Evolutionary conservation across 73 alveolate species (phyloP), one percentile per base, ranked within the genome.

Genomic region (Symbiodinium natans): DNA sequence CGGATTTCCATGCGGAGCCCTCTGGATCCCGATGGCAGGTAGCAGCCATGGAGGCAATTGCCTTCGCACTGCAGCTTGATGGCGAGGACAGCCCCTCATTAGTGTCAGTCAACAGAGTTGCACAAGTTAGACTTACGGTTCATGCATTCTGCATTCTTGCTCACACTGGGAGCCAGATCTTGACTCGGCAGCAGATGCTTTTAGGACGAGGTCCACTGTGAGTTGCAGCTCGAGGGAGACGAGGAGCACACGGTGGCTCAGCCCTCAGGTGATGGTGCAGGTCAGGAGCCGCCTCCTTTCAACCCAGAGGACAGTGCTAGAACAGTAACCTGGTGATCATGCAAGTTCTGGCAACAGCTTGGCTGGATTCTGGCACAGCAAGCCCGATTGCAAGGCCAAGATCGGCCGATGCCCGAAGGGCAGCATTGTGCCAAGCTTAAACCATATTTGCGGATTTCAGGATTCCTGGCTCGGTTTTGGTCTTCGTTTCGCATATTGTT

Each of bases 361-460:
- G n/a, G n/a, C n/a, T n/a, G n/a, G n/a, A n/a, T n/a, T n/a, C n/a
- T n/a, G n/a, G n/a, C n/a, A n/a, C n/a, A n/a, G n/a, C n/a, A n/a
- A 39, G 33, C 34, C 33, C 0, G 54, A 4, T 8, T 29, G 73
- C 77, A 31, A 90, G 97, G 97, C 41, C 52, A 68, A 68, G 77
- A 68, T 90, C 3, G 97, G 97, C 80, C 86, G 97, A 41, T 90
- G 97, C 80, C 97, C 97, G 52, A 90, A 90, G 77, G 54, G 97
- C 43, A 80, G 77, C 38, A 41, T 90, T 10, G 97, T 27, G 33
- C 31, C 82, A 68, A 68, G 33, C 82, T 68, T 36, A 25, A 36
- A n/a, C n/a, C n/a, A n/a, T n/a, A n/a, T n/a, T n/a, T 48, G 63
- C 23, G 63, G 23, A 17, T 17, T 48, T 48, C 23, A 48, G 63